Percentiles rank a stretch among this genome's conserved stretches.
Evolutionary conservation across 257 asterid genomes (phyloP).

Genomic region (Solanum lycopersicoides): DNA sequence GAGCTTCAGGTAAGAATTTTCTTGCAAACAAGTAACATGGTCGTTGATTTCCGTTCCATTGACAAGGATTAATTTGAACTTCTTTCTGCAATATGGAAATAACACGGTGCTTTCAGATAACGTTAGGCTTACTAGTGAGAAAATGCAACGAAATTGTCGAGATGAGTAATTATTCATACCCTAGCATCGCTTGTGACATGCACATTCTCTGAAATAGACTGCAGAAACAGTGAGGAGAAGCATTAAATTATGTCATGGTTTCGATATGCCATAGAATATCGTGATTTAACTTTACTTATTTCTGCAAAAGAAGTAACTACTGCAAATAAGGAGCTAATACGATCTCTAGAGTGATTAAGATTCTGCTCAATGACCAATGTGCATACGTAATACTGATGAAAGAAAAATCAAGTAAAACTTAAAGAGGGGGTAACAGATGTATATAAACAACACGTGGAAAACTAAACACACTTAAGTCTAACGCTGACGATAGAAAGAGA

Average conservation of each 20-base stretch:
- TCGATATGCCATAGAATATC: neutral
- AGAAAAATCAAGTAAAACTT: neutral
- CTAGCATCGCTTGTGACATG: constrained; percentile 72
- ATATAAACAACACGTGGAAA: neutral
- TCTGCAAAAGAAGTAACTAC: neutral
- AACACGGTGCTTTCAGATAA: neutral
- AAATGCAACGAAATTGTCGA: neutral
- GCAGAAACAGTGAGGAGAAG: constrained; percentile 17
- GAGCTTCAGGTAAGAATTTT: constrained; percentile 82
- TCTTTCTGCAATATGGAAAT: constrained; percentile 42
- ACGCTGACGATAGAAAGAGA: neutral
- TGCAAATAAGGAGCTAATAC: neutral
- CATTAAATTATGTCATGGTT: neutral
- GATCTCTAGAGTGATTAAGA: neutral
- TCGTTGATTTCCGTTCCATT: constrained; percentile 81
- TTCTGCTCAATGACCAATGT: neutral
- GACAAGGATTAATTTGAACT: constrained; percentile 49
- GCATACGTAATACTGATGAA: neutral
- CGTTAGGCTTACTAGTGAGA: neutral
- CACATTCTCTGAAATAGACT: constrained; percentile 68
- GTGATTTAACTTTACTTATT: neutral
- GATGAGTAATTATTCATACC: constrained; percentile 26
- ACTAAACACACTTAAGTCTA: neutral
- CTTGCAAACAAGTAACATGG: constrained; percentile 85
- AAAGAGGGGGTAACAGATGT: neutral